These are phyloP conservation scores for Chlorociboria aeruginascens DNA, from an alignment of 495 filamentous ascomycete genomes.

Conservation along the genomic window DNA sequence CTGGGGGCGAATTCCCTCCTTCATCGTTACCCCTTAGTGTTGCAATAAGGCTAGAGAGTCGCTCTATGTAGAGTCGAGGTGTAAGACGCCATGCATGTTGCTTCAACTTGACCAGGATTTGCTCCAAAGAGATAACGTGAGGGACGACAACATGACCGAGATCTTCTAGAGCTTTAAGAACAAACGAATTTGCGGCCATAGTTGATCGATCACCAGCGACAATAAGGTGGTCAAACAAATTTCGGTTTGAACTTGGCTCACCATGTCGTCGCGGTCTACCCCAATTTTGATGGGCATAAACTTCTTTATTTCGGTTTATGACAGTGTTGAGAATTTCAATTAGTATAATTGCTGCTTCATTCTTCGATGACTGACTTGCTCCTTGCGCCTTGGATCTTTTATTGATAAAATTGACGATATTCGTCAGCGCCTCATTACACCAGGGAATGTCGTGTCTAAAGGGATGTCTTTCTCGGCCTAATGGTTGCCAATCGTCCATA, in stretches of 20 bases:
- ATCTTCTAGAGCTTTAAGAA: constrained; percentile 15
- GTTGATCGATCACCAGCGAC: constrained; percentile 5
- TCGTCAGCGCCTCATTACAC: constrained; percentile 14
- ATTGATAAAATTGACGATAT: constrained; percentile 14
- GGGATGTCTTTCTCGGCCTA: neutral
- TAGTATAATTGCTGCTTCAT: constrained; percentile 13
- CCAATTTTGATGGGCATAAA: constrained; percentile 8
- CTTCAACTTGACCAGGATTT: constrained; percentile 4
- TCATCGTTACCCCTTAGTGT: constrained; percentile 4
- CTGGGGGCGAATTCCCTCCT: neutral
- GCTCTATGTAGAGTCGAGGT: constrained; percentile 9
- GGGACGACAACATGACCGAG: constrained; percentile 9
- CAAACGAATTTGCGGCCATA: constrained; percentile 10
- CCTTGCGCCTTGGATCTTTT: constrained; percentile 8
- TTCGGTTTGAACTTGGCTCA: constrained; percentile 13
- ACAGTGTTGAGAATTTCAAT: constrained; percentile 16
- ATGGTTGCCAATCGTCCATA: neutral
- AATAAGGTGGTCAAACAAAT: constrained; percentile 19
- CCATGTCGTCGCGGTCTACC: constrained; percentile 10
- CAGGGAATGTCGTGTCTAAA: constrained; percentile 11
- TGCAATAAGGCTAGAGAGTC: constrained; percentile 8
- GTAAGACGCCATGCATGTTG: constrained; percentile 14
- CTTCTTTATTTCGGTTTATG: constrained; percentile 17
- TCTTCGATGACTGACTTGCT: constrained; percentile 7
- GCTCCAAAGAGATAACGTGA: constrained; percentile 16